phyloP scores from a whole-genome alignment of 2,329 filamentous ascomycete genomes.

The Stagonosporopsis chrysanthemi region DNA sequence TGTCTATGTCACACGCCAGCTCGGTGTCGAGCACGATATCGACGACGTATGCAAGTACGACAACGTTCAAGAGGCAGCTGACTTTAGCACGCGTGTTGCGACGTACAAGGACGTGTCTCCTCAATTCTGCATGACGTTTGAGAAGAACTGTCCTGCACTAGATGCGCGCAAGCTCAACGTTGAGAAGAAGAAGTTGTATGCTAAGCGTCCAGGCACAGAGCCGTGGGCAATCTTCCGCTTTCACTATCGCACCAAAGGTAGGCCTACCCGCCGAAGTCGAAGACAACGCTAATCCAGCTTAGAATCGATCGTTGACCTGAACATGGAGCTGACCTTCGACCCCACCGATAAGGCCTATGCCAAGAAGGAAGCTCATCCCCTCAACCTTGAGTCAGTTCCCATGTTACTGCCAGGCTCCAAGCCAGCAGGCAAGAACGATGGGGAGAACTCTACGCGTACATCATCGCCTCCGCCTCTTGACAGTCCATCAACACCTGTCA shows the following conservation, averaged over 20 bases:
- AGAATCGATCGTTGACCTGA: slow-evolving; percentile 28
- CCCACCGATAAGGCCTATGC: slow-evolving; percentile 8
- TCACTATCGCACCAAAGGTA: slow-evolving; percentile 49
- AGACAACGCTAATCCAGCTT: background rate
- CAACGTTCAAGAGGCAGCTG: background rate
- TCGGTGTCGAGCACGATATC: slow-evolving; percentile 26
- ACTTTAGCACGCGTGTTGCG: background rate
- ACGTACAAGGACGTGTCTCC: slow-evolving; percentile 31
- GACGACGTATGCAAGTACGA: slow-evolving; percentile 24
- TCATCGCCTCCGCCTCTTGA: slow-evolving; percentile 20
- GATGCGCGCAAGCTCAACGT: slow-evolving; percentile 14
- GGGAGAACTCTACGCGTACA: slow-evolving; percentile 19
- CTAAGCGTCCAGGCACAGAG: slow-evolving; percentile 41
- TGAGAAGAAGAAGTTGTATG: slow-evolving; percentile 22
- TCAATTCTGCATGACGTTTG: slow-evolving; percentile 31
- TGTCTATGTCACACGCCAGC: slow-evolving; percentile 34
- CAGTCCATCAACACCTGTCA: slow-evolving; percentile 13
- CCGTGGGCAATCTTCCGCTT: slow-evolving; percentile 53
- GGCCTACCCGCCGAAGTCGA: background rate
- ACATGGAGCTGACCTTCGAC: slow-evolving; percentile 21
- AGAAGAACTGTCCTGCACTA: slow-evolving; percentile 25
- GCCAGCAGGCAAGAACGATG: slow-evolving; percentile 19
- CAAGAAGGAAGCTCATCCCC: slow-evolving; percentile 12
- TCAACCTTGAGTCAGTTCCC: slow-evolving; percentile 30
- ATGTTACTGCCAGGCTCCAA: slow-evolving; percentile 15